Evolutionary conservation across 169 alveolate species (phyloP), one percentile per base, ranked within the genome.

Genomic region (Plasmodium fragile): DNA sequence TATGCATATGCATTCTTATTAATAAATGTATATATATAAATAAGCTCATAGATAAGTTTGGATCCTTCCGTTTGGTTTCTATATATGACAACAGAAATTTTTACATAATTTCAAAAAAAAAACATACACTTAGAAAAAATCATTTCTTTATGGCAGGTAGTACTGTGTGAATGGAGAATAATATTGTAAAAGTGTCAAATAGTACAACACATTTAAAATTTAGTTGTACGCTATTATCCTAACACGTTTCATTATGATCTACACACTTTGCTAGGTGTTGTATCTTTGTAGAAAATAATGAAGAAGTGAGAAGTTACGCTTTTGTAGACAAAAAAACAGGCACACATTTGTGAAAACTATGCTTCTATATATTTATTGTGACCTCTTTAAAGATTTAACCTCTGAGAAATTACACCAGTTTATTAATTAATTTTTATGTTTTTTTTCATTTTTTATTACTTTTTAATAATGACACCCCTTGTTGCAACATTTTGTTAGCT

Each of bases 321-420:
- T 49, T 22, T 22, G 4, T 65, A 65, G 16, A 5, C 75, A 25
- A 65, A 65, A 65, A 65, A 65, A 65, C 75, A 65, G 10, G 10
- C 16, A 65, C 39, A 65, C 75, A 65, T 59, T 59, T 65, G 75
- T 18, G 7, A 22, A 65, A 65, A 65, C 36, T 65, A 28, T 22
- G 75, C 75, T 65, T 65, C 75, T 65, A 65, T 65, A 65, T 18
- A 65, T 65, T 22, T 65, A 65, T 65, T 65, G 18, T 65, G 41
- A 65, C 41, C 16, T 65, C 36, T 65, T 65, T 65, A 65, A 65
- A 10, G 30, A 25, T 65, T 34, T 65, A 25, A 18, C 75, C 30
- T 65, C 75, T 11, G 36, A 65, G 39, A 65, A 65, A 65, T 65
- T 65, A 65, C 16, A 65, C 75, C 75, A 65, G 22, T 65, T 65